Evolutionary conservation across 257 asterid species (phyloP), one percentile per base, ranked within the genome.

Genomic region (Buddleja alternifolia): DNA sequence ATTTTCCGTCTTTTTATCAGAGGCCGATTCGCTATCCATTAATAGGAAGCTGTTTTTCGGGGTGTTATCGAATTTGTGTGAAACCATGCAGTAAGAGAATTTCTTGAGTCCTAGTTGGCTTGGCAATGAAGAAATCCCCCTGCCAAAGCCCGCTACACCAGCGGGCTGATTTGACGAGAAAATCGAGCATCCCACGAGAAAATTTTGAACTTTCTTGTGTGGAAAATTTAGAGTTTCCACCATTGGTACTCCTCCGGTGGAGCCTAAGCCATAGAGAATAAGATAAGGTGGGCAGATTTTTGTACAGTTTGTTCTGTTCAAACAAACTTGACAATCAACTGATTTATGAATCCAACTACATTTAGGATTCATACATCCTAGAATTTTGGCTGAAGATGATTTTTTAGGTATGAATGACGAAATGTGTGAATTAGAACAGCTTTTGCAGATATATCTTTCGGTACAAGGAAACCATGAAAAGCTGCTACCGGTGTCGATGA

Each of bases 381-480:
- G 74, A 67, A 86, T 70, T 77, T 64, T 76, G 41, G 82, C 84
- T 0, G 97, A 82, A 10, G 99, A 90, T 0, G 99, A 93, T 32
- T 70, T 68, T 20, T 78, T 90, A 0, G 98, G 98, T 36, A 82
- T 63, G 83, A 84, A 93, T 5, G 89, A 58, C 0, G 89, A 54
- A 24, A 83, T 82, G 24, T 15, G 46, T 11, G 79, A 61, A 75
- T 29, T 25, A 7, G 89, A 74, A 51, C 96, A 92, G 76, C 81
- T 74, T 37, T 60, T 84, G 70, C 99, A 93, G 17, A 60, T 40
- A 44, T 93, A 93, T 29, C 80, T 73, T 53, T 71, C 76, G 8
- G 97, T 90, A 51, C 99, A 93, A 4, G 99, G 99, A 47, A 93
- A 78, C 99, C 97, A 93, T 19, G 90, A 88, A 41, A 88, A 85